A percentile compares a stretch with the other conserved stretches of the same genome.
These are phyloP conservation scores for Chondrostereum purpureum DNA, from an alignment of 1,284 basidiomycete genomes.

Conservation along the genomic window DNA sequence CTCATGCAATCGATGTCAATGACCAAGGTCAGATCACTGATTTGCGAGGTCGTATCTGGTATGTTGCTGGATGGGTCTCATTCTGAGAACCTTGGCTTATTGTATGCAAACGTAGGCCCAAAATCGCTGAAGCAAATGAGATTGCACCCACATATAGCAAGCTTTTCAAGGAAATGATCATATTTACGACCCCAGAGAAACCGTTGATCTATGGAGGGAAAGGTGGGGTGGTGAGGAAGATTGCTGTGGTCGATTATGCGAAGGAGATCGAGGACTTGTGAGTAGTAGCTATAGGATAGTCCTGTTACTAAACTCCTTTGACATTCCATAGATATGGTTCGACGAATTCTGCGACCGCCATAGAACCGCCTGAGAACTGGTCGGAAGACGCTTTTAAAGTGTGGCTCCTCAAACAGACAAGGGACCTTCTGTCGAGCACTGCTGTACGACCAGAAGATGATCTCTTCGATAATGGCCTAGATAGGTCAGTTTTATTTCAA, in stretches of 20 bases:
- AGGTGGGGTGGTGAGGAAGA: constrained; percentile 31
- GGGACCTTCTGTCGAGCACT: constrained; percentile 17
- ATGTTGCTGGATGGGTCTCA: constrained; percentile 7
- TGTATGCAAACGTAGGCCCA: constrained; percentile 17
- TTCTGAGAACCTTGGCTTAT: background rate
- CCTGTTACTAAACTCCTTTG: background rate
- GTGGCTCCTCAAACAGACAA: constrained; percentile 25
- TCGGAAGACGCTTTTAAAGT: constrained; percentile 11
- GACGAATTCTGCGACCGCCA: too few relatives aligned
- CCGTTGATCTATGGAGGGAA: constrained; percentile 29
- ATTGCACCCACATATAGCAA: constrained; percentile 30
- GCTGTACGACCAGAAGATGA: constrained; percentile 19
- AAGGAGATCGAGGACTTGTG: constrained; percentile 30
- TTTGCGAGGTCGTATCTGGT: constrained; percentile 33
- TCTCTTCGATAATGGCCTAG: constrained; percentile 33
- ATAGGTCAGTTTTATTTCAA: constrained; percentile 23
- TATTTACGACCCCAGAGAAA: constrained; percentile 24
- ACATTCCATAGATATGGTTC: too few relatives aligned
- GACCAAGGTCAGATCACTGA: constrained; percentile 21
- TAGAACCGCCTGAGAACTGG: constrained; percentile 24
- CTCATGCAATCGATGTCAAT: constrained; percentile 20
- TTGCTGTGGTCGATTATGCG: constrained; percentile 24
- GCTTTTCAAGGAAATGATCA: constrained; percentile 37
- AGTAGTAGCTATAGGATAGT: too few relatives aligned
- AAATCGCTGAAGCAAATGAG: constrained; percentile 34